Percentiles rank a stretch among this genome's conserved stretches.
These are phyloP conservation scores for Hypoxylon trugodes DNA, from an alignment of 495 filamentous ascomycete genomes.

Conservation along the genomic window DNA sequence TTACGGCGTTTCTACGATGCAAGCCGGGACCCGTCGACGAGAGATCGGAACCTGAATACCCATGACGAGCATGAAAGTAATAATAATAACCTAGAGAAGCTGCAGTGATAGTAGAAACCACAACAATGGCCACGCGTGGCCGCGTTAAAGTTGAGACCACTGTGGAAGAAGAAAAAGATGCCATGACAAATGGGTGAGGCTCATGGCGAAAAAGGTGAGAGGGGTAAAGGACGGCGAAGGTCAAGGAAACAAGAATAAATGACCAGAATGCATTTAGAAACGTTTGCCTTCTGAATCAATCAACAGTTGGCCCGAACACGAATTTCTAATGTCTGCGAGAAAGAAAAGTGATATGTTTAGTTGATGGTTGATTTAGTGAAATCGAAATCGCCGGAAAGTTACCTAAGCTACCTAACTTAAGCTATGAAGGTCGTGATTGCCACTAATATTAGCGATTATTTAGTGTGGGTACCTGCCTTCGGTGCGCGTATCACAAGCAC, in stretches of 20 bases:
- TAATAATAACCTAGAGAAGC: slow-evolving; percentile 50
- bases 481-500: too few species aligned
- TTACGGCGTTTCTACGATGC: slow-evolving; percentile 67
- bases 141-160: slow-evolving; percentile 55
- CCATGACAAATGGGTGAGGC: slow-evolving; percentile 38
- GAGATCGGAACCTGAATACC: slow-evolving; percentile 32
- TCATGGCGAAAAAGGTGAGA: slow-evolving; percentile 34
- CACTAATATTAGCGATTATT: too few species aligned
- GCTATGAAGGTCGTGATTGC: too few species aligned
- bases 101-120: slow-evolving; percentile 48
- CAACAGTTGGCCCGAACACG: too few species aligned
- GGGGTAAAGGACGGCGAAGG: background rate
- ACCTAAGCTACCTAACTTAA: too few species aligned
- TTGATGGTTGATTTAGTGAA: too few species aligned
- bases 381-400: too few species aligned
- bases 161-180: slow-evolving; percentile 41
- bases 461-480: too few species aligned
- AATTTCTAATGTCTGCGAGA: too few species aligned
- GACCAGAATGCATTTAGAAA: background rate
- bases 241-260: background rate
- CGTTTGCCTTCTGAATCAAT: background rate
- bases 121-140: slow-evolving; percentile 49
- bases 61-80: slow-evolving; percentile 39
- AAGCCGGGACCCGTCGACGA: slow-evolving; percentile 46
- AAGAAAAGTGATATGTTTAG: too few species aligned